phyloP scores from a whole-genome alignment of 2,329 filamentous ascomycete genomes.

The Plenodomus biglobosus region DNA sequence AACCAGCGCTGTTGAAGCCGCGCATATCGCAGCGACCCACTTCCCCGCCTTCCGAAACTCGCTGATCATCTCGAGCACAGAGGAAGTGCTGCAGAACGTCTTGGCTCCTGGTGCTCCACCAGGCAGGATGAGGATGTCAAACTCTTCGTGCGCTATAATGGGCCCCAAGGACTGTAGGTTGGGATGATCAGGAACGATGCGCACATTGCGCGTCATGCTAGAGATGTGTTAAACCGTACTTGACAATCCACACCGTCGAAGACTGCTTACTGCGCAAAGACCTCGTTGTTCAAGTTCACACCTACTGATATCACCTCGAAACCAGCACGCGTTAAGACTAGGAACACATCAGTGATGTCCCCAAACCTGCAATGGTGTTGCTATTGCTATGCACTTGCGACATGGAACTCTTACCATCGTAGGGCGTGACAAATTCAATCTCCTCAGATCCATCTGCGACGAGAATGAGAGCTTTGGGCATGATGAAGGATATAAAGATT shows the following conservation, averaged over 20 bases:
- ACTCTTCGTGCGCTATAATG: slow-evolving; percentile 17
- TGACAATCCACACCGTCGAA: background rate
- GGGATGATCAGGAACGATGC: slow-evolving; percentile 40
- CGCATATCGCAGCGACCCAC: slow-evolving; percentile 43
- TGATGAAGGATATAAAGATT: slow-evolving; percentile 4
- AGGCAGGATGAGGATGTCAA: slow-evolving; percentile 43
- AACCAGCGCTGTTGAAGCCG: slow-evolving; percentile 44
- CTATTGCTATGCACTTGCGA: background rate
- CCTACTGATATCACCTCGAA: slow-evolving; percentile 42
- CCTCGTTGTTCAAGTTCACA: slow-evolving; percentile 37
- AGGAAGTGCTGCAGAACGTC: slow-evolving; percentile 30
- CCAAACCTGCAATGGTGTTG: background rate
- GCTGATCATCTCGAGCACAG: slow-evolving; percentile 34
- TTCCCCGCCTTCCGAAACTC: slow-evolving; percentile 35
- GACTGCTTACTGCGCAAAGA: slow-evolving; percentile 31
- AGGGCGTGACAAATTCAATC: slow-evolving; percentile 47
- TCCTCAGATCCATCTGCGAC: slow-evolving; percentile 46
- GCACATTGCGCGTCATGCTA: slow-evolving; percentile 40
- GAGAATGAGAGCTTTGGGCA: slow-evolving; percentile 43
- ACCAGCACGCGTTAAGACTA: slow-evolving; percentile 44
- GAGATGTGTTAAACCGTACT: background rate
- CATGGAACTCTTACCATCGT: slow-evolving; percentile 36
- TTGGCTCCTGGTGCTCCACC: slow-evolving; percentile 44
- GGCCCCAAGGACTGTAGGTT: slow-evolving; percentile 19
- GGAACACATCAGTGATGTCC: background rate